A percentile compares a stretch with the other conserved stretches of the same genome.
phyloP scores from a whole-genome alignment of 2,329 filamentous ascomycete species.

The Aspergillus jensenii region DNA sequence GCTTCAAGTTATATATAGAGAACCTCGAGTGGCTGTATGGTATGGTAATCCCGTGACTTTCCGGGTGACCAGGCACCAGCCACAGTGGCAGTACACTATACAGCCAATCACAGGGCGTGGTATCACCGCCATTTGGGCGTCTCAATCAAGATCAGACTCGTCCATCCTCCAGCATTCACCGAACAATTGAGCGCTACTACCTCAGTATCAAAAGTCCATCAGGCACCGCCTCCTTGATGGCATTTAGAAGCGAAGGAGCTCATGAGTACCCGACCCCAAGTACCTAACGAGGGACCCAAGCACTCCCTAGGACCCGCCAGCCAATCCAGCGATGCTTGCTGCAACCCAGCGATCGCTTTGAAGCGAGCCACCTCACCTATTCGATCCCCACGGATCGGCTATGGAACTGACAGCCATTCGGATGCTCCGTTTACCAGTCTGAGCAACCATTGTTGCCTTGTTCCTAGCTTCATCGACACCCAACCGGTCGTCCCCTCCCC shows the following conservation, averaged over 20 bases:
- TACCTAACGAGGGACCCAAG: slow-evolving; percentile 15
- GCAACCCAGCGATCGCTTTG: slow-evolving; percentile 4
- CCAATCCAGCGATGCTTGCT: slow-evolving; percentile 10
- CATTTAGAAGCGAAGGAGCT: neutral
- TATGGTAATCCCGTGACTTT: neutral
- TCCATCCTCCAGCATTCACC: neutral
- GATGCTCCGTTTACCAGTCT: slow-evolving; percentile 2
- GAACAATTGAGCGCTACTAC: neutral
- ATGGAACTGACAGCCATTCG: slow-evolving; percentile 16
- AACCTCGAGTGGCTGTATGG: neutral
- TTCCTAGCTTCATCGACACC: slow-evolving; percentile 19
- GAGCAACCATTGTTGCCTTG: slow-evolving; percentile 18
- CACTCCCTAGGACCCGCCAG: neutral
- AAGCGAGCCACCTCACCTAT: slow-evolving; percentile 14
- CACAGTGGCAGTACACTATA: slow-evolving; percentile 32
- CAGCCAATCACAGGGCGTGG: slow-evolving; percentile 24
- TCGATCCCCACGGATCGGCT: slow-evolving; percentile 21
- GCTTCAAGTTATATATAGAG: neutral
- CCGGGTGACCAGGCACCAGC: slow-evolving; percentile 17
- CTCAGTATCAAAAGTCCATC: neutral
- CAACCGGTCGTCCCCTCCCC: slow-evolving; percentile 12
- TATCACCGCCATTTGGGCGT: slow-evolving; percentile 32
- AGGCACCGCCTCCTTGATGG: neutral
- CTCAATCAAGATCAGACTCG: neutral
- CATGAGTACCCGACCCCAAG: slow-evolving; percentile 9